A percentile compares a stretch with the other conserved stretches of the same genome.
Conservation (phyloP, 148 eudicot genomes). For the Silene uniflora region DNA sequence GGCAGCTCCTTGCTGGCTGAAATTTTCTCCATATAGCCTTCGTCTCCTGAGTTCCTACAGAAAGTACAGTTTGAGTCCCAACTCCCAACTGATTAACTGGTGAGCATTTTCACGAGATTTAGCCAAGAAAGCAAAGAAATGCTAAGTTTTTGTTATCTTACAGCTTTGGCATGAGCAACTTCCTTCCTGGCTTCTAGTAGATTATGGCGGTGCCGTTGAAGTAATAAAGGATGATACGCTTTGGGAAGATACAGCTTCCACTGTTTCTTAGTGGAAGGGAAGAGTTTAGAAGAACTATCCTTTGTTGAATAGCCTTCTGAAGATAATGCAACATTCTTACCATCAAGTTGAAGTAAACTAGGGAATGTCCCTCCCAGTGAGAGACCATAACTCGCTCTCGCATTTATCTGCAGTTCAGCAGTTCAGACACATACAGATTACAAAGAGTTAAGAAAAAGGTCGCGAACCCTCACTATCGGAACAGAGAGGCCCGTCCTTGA, state of each 20-base stretch:
- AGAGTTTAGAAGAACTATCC: conserved; percentile 18
- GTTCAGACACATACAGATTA: conserved; percentile 8
- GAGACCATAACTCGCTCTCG: conserved; percentile 84
- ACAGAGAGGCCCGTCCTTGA: too few relatives aligned
- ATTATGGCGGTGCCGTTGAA: conserved; percentile 57
- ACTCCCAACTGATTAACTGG: conserved; percentile 20
- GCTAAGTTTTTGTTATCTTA: conserved; percentile 34
- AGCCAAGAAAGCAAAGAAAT: conserved; percentile 7
- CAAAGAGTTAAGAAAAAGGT: not conserved
- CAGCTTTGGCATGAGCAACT: conserved; percentile 72
- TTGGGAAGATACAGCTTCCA: conserved; percentile 79
- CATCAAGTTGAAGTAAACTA: conserved; percentile 53
- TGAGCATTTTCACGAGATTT: conserved; percentile 10
- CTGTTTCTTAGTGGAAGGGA: conserved; percentile 38
- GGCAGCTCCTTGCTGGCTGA: conserved; percentile 40
- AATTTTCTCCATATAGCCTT: conserved; percentile 46
- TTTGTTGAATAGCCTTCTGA: conserved; percentile 24
- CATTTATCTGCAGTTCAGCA: conserved; percentile 56
- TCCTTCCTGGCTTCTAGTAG: conserved; percentile 68
- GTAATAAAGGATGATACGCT: conserved; percentile 80
- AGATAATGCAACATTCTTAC: conserved; percentile 32
- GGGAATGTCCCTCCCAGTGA: conserved; percentile 77
- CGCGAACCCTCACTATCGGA: too few relatives aligned
- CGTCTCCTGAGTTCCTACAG: conserved; percentile 79
- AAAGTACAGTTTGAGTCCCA: conserved; percentile 20